Evolutionary conservation across 345 rosid species (phyloP).

Genomic region (Ceriops zippeliana): DNA sequence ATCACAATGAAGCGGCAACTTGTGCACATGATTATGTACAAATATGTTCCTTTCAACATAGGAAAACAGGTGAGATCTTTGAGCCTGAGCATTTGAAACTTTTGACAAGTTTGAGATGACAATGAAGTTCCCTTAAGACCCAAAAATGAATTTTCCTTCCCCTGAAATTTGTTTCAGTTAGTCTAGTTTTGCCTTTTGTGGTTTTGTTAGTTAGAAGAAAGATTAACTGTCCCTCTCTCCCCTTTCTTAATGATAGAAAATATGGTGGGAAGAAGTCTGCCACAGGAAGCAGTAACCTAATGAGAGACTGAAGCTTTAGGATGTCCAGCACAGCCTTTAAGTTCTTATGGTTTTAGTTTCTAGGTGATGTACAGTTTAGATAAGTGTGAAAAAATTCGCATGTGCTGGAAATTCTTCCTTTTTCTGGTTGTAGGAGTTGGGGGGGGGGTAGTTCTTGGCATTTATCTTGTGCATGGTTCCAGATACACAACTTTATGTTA

Average conservation of each 20-base stretch:
- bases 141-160: not conserved
- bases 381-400: not conserved
- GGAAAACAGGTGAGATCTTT: slow-evolving; percentile 48
- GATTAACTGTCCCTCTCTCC: not conserved
- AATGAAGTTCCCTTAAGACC: not conserved
- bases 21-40: slow-evolving; percentile 61
- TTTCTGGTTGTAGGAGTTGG: not conserved
- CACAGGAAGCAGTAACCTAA: slow-evolving; percentile 29
- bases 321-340: slow-evolving; percentile 10
- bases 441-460: not conserved
- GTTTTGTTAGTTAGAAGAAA: not conserved
- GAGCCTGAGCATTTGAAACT: not conserved
- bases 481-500: not conserved
- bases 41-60: slow-evolving; percentile 57
- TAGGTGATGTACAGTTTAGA: slow-evolving; percentile 3
- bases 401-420: slow-evolving; percentile 9
- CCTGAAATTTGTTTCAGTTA: not conserved
- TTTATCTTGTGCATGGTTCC: not conserved
- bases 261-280: slow-evolving; percentile 33
- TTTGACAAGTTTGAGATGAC: not conserved
- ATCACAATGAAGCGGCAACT: slow-evolving; percentile 73
- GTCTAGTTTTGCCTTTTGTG: not conserved
- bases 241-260: slow-evolving; percentile 27
- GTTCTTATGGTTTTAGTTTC: slow-evolving; percentile 6
- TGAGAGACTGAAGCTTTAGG: slow-evolving; percentile 31